Evolutionary conservation across 2,329 filamentous ascomycete species (phyloP).

Genomic region (Aciculosporium take): DNA sequence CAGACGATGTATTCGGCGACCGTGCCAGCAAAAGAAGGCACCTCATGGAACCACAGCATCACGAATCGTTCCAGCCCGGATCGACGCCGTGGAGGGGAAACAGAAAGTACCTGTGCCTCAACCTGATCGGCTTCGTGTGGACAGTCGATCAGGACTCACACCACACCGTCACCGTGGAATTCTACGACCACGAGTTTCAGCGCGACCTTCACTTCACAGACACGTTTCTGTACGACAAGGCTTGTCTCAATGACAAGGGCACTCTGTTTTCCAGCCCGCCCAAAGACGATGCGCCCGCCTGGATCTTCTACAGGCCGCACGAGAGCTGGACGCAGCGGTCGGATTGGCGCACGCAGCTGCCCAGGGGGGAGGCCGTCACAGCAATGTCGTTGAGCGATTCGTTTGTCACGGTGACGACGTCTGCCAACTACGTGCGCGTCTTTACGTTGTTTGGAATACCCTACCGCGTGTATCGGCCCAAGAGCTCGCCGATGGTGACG

Average conservation of each 20-base stretch:
- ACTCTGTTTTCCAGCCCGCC: slow-evolving; percentile 74
- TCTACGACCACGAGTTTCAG: slow-evolving; percentile 87
- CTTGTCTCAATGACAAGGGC: slow-evolving; percentile 75
- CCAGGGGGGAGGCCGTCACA: slow-evolving; percentile 69
- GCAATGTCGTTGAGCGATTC: slow-evolving; percentile 85
- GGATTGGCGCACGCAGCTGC: slow-evolving; percentile 84
- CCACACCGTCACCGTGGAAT: slow-evolving; percentile 90
- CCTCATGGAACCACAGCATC: slow-evolving; percentile 48
- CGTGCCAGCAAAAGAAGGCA: slow-evolving; percentile 35
- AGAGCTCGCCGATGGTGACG: slow-evolving; percentile 77
- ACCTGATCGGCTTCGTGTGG: slow-evolving; percentile 90
- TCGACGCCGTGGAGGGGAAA: slow-evolving; percentile 94
- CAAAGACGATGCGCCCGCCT: slow-evolving; percentile 50
- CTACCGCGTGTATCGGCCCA: slow-evolving; percentile 78
- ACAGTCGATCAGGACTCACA: slow-evolving; percentile 90
- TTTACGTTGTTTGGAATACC: slow-evolving; percentile 90
- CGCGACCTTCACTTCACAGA: slow-evolving; percentile 97
- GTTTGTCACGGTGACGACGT: slow-evolving; percentile 81
- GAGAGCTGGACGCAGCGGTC: slow-evolving; percentile 87
- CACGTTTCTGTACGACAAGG: slow-evolving; percentile 90
- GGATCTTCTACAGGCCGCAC: slow-evolving; percentile 91
- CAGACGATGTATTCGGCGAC: slow-evolving; percentile 35
- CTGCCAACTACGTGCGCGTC: slow-evolving; percentile 74
- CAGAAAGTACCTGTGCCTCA: slow-evolving; percentile 82
- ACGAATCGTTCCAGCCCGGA: slow-evolving; percentile 81